Conservation (phyloP, 805 yeast genomes). For the Starmerella apis region DNA sequence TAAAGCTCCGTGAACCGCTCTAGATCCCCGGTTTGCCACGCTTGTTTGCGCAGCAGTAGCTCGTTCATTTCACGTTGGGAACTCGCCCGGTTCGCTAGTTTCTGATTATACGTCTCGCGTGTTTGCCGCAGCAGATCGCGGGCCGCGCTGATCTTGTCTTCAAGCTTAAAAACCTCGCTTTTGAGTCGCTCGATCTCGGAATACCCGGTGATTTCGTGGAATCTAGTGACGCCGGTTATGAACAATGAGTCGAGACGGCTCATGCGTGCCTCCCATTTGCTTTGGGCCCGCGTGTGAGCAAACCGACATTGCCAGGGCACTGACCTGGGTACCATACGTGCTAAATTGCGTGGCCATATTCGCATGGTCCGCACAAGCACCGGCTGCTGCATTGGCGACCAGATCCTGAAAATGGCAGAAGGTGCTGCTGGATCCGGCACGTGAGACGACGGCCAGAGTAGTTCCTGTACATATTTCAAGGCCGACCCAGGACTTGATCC, state of each 20-base stretch:
- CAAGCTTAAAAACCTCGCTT: conserved; percentile 46
- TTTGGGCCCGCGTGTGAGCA: neutral
- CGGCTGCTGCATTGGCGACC: neutral
- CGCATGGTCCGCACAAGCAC: too few species aligned
- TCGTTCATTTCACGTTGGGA: conserved; percentile 84
- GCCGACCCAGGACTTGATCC: too few species aligned
- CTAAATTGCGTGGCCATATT: neutral
- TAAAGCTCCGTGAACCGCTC: conserved; percentile 76
- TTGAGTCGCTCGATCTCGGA: conserved; percentile 65
- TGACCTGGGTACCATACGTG: neutral
- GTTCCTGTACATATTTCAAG: too few species aligned
- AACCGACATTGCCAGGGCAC: neutral
- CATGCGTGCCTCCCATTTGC: conserved; percentile 9
- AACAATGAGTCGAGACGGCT: conserved; percentile 29
- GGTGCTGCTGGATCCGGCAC: neutral
- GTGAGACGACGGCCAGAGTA: too few species aligned
- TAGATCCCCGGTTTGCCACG: conserved; percentile 70
- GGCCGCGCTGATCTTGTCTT: conserved; percentile 40
- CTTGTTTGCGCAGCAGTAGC: conserved; percentile 68
- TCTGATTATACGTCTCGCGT: conserved; percentile 35
- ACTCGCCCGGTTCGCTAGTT: conserved; percentile 38
- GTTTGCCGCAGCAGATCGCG: conserved; percentile 37
- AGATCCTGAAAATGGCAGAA: neutral
- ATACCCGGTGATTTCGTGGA: conserved; percentile 90
- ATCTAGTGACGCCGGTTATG: conserved; percentile 39